Conservation (phyloP, 371 early-diverging fungal species). For the Syncephalastrum racemosum region DNA sequence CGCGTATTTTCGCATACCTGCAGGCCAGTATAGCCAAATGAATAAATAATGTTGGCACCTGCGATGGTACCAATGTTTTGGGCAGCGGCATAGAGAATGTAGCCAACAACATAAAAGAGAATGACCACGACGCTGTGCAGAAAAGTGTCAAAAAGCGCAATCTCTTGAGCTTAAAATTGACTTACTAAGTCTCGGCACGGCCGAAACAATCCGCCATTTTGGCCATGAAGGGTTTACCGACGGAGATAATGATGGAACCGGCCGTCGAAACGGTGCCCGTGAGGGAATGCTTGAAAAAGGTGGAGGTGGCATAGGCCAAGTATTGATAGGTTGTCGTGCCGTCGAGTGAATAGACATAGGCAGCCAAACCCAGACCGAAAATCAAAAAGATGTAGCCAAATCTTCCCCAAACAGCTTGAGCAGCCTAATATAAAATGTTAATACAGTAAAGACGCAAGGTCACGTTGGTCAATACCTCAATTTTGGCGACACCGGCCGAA, state of each 20-base stretch:
- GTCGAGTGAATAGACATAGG: conserved; percentile 19
- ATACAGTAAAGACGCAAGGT: background rate
- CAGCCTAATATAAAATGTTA: conserved; percentile 8
- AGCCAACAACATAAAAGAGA: conserved; percentile 15
- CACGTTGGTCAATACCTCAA: conserved; percentile 6
- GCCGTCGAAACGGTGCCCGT: conserved; percentile 17
- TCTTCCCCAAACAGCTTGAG: conserved; percentile 21
- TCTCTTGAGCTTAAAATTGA: background rate
- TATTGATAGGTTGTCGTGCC: conserved; percentile 19
- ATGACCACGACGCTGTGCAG: conserved; percentile 10
- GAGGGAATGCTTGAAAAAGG: conserved; percentile 15
- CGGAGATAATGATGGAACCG: conserved; percentile 19
- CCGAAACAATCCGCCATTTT: conserved; percentile 22
- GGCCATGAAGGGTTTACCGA: conserved; percentile 22
- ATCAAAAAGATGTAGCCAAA: conserved; percentile 15
- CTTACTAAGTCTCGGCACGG: conserved; percentile 23
- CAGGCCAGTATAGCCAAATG: conserved; percentile 20
- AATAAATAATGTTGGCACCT: conserved; percentile 17
- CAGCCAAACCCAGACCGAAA: conserved; percentile 12
- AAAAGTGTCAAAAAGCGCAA: background rate
- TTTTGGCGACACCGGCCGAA: conserved; percentile 18
- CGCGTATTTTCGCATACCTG: conserved; percentile 10
- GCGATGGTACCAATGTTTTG: conserved; percentile 12
- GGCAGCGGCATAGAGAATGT: conserved; percentile 21
- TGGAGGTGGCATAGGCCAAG: conserved; percentile 15